Evolutionary conservation across 768 basidiomycete species (phyloP), one percentile per base, ranked within the genome.

Genomic region (Dendrothele bispora): DNA sequence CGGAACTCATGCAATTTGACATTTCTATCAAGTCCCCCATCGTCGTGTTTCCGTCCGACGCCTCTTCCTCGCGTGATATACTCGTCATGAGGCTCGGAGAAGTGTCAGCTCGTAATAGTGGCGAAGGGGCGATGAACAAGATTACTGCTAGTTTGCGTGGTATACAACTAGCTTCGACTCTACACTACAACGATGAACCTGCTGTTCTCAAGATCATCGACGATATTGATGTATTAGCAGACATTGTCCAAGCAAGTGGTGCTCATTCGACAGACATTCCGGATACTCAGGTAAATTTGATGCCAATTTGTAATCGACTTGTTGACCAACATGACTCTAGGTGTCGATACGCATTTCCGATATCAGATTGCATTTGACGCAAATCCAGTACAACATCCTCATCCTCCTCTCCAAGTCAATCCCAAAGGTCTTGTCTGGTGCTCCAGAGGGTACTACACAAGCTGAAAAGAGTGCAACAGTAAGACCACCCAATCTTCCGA

Each of bases 1-100:
- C 46, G 0, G 86, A 90, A 56, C 81, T 84, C 43, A 94, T 98
- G 89, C 83, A 91, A 63, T 98, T 94, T 67, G 81, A 92, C 49
- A 63, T 98, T n/a, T 83, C 85, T 21, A 74, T 98, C 60, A 91
- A 88, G 67, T 87, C 94, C 0, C 97, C 97, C 1, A 98, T 99
- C 55, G 64, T 98, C 39, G 73, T 95, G 21, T 85, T 98, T 60
- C 97, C 97, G 10, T 78, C 82, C 7, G 74, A 88, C 59, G 72
- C 85, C 2, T 64, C 75, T 2, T 66, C 61, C 5, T 83, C 84
- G 7, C 71, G 66, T 11, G 91, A 98, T 64, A 70, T 76, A 22
- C 71, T 99, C 28, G 77, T 87, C 7, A 78, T 97, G 66, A 79
- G 88, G 43, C 80, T 99, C 1, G 97, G 97, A 34, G 90, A 95